Conservation (phyloP, 257 asterid genomes). For the Salvia hispanica region DNA sequence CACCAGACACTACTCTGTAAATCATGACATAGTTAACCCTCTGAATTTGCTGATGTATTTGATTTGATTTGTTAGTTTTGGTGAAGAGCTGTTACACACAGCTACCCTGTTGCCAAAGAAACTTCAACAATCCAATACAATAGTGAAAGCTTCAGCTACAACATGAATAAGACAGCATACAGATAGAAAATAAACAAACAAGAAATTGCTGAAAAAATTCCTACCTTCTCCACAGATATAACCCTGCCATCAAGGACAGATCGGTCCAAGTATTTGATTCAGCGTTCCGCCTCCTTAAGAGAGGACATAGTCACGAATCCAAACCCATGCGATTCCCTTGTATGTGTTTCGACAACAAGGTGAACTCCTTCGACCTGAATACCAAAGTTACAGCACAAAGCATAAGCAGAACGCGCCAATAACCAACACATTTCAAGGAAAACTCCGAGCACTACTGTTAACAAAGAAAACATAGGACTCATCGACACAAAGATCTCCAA, state of each 20-base stretch:
- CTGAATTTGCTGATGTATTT: conserved; percentile 69
- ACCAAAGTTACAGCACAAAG: not conserved
- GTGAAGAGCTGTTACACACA: conserved; percentile 98
- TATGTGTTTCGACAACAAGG: conserved; percentile 85
- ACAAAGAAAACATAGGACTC: not conserved
- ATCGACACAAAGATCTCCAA: not conserved
- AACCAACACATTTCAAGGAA: not conserved
- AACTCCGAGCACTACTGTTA: no score
- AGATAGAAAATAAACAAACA: not conserved
- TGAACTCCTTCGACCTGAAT: conserved; percentile 72
- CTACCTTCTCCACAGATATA: conserved; percentile 93
- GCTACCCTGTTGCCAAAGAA: conserved; percentile 83
- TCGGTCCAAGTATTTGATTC: conserved; percentile 78
- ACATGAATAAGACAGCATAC: not conserved
- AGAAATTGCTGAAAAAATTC: not conserved
- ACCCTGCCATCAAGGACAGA: conserved; percentile 89
- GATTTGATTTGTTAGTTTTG: conserved; percentile 77
- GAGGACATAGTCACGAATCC: conserved; percentile 85
- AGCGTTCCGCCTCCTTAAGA: conserved; percentile 67
- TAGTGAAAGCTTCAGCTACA: not conserved
- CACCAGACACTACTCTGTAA: not conserved
- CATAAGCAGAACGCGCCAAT: not conserved
- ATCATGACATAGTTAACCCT: conserved; percentile 46
- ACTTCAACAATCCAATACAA: conserved; percentile 42
- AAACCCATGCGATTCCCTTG: conserved; percentile 89